Evolutionary conservation across 306 rosid species (phyloP).

Genomic region (Sicyos baderoa): DNA sequence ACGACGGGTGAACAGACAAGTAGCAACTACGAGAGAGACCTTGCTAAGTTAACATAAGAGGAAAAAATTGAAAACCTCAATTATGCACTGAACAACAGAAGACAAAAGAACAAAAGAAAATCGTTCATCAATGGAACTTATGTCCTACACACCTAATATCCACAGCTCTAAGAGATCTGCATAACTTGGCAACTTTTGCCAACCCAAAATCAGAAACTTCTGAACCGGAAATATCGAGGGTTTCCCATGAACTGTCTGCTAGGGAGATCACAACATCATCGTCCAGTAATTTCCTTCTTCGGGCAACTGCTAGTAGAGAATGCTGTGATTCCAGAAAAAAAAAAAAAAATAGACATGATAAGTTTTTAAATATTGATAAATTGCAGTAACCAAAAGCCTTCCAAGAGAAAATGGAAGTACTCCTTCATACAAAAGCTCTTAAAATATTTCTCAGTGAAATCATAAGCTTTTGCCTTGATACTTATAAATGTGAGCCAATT

Average conservation of each 20-base stretch:
- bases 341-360: not conserved
- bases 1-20: not conserved
- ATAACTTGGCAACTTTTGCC: conserved; percentile 49
- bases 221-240: conserved; percentile 75
- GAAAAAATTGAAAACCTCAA: not conserved
- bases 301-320: conserved; percentile 59
- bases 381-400: not conserved
- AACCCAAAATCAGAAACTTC: conserved; percentile 78
- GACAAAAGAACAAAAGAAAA: not conserved
- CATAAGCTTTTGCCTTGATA: not conserved
- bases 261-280: conserved; percentile 63
- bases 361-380: not conserved
- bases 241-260: conserved; percentile 70
- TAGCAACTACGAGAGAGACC: not conserved
- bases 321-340: conserved; percentile 38
- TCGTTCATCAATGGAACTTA: conserved; percentile 6
- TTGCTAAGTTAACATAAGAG: not conserved
- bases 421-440: not conserved
- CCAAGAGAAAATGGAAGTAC: not conserved
- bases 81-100: conserved; percentile 7
- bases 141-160: conserved; percentile 59
- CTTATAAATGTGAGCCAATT: not conserved
- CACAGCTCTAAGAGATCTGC: conserved; percentile 56
- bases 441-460: not conserved
- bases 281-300: conserved; percentile 61